Conservation (phyloP, 2,329 filamentous ascomycete genomes). For the Cladophialophora yegresii region DNA sequence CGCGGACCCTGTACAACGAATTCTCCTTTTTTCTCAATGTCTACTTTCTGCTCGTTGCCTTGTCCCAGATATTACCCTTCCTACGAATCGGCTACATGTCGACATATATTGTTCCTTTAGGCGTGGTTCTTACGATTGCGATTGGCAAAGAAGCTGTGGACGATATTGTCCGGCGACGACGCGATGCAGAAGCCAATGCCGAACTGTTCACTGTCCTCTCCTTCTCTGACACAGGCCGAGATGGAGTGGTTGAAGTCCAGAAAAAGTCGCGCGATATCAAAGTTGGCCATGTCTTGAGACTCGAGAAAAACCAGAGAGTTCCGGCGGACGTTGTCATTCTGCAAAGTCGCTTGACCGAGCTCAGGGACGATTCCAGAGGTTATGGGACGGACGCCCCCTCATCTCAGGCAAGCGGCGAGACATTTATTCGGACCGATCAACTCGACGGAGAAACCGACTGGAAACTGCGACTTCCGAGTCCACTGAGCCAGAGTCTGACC, state of each 20-base stretch:
- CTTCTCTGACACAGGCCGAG: slow-evolving; percentile 50
- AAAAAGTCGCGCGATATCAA: slow-evolving; percentile 86
- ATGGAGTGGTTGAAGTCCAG: slow-evolving; percentile 59
- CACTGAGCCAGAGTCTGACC: slow-evolving; percentile 77
- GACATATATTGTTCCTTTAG: slow-evolving; percentile 89
- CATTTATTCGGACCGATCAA: slow-evolving; percentile 96
- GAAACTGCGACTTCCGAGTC: slow-evolving; percentile 88
- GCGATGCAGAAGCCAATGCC: slow-evolving; percentile 92
- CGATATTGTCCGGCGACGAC: slow-evolving; percentile 79
- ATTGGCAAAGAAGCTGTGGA: slow-evolving; percentile 95
- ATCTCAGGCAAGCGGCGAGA: slow-evolving; percentile 63
- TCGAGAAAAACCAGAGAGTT: slow-evolving; percentile 87
- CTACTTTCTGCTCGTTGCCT: slow-evolving; percentile 92
- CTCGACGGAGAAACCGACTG: slow-evolving; percentile 97
- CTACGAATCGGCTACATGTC: slow-evolving; percentile 91
- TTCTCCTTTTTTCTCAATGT: slow-evolving; percentile 99
- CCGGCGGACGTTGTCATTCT: slow-evolving; percentile 93
- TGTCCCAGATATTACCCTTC: slow-evolving; percentile 88
- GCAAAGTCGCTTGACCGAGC: slow-evolving; percentile 67
- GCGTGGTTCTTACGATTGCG: slow-evolving; percentile 88
- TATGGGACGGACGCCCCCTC: slow-evolving; percentile 20
- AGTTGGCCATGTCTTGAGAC: slow-evolving; percentile 92
- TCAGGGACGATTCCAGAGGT: slow-evolving; percentile 38
- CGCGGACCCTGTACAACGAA: slow-evolving; percentile 93
- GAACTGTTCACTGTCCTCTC: slow-evolving; percentile 79